Conservation (phyloP, 2,329 filamentous ascomycete genomes). For the Trichoderma atrobrunneum region DNA sequence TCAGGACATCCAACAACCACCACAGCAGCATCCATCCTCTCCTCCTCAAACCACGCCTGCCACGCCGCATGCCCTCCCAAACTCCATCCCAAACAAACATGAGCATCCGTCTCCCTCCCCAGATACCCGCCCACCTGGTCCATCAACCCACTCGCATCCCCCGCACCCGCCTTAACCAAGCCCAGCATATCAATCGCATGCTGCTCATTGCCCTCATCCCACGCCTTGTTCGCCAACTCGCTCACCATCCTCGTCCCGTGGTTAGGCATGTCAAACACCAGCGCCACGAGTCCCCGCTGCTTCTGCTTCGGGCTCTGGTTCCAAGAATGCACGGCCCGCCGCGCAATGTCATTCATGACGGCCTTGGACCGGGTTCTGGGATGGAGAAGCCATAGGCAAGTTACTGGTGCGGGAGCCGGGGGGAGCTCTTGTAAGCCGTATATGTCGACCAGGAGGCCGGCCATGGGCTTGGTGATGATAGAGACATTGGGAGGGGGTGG, state of each 20-base stretch:
- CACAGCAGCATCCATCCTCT: conserved; percentile 73
- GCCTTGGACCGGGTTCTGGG: conserved; percentile 68
- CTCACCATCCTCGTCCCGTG: conserved; percentile 74
- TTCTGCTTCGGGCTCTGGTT: conserved; percentile 40
- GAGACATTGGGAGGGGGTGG: conserved; percentile 54
- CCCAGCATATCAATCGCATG: conserved; percentile 94
- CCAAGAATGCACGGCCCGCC: conserved; percentile 67
- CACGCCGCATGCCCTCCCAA: conserved; percentile 86
- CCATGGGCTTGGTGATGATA: conserved; percentile 64
- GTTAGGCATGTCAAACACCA: conserved; percentile 89
- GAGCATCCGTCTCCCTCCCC: conserved; percentile 49
- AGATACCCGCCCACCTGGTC: conserved; percentile 75
- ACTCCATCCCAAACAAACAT: conserved; percentile 78
- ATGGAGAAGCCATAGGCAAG: conserved; percentile 90
- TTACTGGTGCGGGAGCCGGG: conserved; percentile 50
- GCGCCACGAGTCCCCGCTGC: conserved; percentile 67
- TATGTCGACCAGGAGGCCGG: conserved; percentile 74
- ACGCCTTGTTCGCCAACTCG: conserved; percentile 68
- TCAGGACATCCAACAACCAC: conserved; percentile 88
- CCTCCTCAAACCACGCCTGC: conserved; percentile 77
- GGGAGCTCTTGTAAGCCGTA: conserved; percentile 77
- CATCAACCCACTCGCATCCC: conserved; percentile 73
- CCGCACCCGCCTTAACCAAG: conserved; percentile 67
- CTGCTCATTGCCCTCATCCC: conserved; percentile 71
- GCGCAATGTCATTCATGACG: conserved; percentile 73